Evolutionary conservation across 257 asterid genomes (phyloP).

Genomic region (Agastache rugosa): DNA sequence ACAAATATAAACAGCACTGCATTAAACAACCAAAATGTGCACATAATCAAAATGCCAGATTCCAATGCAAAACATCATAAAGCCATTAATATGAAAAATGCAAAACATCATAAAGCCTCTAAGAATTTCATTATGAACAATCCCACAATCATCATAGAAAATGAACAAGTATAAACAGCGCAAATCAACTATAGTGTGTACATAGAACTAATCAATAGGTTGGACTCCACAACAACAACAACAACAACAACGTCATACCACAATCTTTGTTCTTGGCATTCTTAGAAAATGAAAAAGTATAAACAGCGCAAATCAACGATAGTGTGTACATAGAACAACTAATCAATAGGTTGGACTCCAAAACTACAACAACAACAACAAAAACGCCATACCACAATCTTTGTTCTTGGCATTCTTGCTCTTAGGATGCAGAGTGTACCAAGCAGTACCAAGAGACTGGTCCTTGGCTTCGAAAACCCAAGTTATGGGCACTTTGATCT

Average conservation of each 20-base stretch:
- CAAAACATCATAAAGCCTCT: background rate
- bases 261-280: constrained; percentile 82
- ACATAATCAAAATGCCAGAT: background rate
- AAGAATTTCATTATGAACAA: background rate
- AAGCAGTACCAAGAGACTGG: constrained; percentile 82
- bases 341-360: background rate
- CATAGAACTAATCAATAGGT: background rate
- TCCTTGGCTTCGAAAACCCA: constrained; percentile 79
- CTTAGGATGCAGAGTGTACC: constrained; percentile 84
- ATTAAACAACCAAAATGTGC: background rate
- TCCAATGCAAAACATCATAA: background rate
- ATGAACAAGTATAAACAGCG: background rate
- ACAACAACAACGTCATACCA: constrained; percentile 50
- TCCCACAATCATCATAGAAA: background rate
- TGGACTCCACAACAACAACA: background rate
- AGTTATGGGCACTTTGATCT: constrained; percentile 63
- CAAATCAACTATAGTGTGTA: background rate
- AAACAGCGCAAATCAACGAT: background rate
- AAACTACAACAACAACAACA: constrained; percentile 14
- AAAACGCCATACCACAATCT: constrained; percentile 63
- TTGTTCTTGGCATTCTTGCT: constrained; percentile 72
- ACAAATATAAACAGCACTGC: constrained; percentile 2
- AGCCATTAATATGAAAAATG: background rate
- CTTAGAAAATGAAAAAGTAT: background rate
- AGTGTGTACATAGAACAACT: background rate